Conservation (phyloP, 2,329 filamentous ascomycete genomes). For the Hypoxylon sp. region DNA sequence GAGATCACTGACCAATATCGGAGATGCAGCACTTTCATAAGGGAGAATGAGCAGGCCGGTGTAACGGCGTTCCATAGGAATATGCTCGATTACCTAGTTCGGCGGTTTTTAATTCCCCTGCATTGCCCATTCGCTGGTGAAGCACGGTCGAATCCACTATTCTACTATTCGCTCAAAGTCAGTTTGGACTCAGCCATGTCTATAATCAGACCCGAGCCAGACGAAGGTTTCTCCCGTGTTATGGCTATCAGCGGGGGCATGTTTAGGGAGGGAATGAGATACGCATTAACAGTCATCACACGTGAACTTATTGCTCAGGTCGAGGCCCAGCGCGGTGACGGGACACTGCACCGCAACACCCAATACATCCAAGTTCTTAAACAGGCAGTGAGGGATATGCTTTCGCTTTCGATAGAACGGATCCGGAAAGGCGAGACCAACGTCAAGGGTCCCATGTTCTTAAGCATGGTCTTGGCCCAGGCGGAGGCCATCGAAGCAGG, state of each 20-base stretch:
- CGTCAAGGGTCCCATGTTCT: constrained; percentile 60
- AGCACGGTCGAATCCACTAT: constrained; percentile 62
- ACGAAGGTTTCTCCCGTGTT: constrained; percentile 57
- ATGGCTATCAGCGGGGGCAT: constrained; percentile 58
- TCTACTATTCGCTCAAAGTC: constrained; percentile 65
- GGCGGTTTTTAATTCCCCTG: constrained; percentile 69
- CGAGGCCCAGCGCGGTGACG: constrained; percentile 51
- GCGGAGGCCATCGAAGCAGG: constrained; percentile 56
- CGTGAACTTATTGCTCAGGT: constrained; percentile 58
- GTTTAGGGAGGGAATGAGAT: constrained; percentile 59
- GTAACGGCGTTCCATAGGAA: constrained; percentile 62
- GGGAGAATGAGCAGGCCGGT: constrained; percentile 34
- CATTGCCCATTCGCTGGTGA: constrained; percentile 65
- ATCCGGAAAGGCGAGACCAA: constrained; percentile 61
- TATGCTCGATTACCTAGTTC: constrained; percentile 66
- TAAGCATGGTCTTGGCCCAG: constrained; percentile 59
- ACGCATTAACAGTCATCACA: constrained; percentile 53
- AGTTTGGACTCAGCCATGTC: constrained; percentile 62
- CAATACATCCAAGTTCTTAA: constrained; percentile 55
- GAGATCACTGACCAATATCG: constrained; percentile 53
- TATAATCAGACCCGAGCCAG: constrained; percentile 56
- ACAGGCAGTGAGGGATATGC: constrained; percentile 51
- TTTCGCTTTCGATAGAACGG: constrained; percentile 52
- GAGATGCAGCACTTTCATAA: constrained; percentile 44
- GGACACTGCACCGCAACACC: constrained; percentile 50